Base-by-base conservation (phyloP, 2,329 filamentous ascomycete species). In the Colletotrichum chlorophyti region DNA sequence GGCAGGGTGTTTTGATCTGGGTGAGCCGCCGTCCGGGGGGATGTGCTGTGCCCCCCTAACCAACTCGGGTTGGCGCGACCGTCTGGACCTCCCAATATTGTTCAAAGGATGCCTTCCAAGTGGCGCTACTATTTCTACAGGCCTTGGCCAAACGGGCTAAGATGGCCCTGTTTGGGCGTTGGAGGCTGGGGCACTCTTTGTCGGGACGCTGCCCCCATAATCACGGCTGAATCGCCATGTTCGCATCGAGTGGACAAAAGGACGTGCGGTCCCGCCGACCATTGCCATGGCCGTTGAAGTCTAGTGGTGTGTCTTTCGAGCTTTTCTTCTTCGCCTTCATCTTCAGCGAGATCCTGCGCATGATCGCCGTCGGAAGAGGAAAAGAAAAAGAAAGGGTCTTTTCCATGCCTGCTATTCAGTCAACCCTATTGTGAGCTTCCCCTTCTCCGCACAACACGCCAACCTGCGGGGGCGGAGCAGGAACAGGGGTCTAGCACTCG, bases 391-490 rank as follows among this genome's bases (percentile, higher is more conserved):
- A 15, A 9, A 19, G 40, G 12, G 12, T 29, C 41, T 41, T 38
- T n/a, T n/a, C n/a, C n/a, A n/a, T n/a, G n/a, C n/a, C n/a, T n/a
- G n/a, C n/a, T n/a, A n/a, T n/a, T n/a, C n/a, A n/a, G n/a, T n/a
- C n/a, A n/a, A n/a, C n/a, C n/a, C n/a, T 29, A 48, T 45, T 37
- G 27, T 15, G 14, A 38, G 31, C 46, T 38, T 19, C 19, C n/a
- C n/a, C n/a, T n/a, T n/a, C n/a, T n/a, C n/a, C n/a, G n/a, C n/a
- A n/a, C n/a, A n/a, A n/a, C n/a, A n/a, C n/a, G n/a, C n/a, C n/a
- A n/a, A n/a, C n/a, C 26, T 46, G 53, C 6, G 53, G 48, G 40
- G 53, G 40, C 41, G 48, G 32, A 46, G 54, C 17, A 42, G 29
- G 34, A 21, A 53, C 41, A 53, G 35, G 27, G 41, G 47, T 29